A percentile compares a stretch with the other conserved stretches of the same genome.
Conservation (phyloP, 2,329 filamentous ascomycete genomes). For the Penicillium sp. region DNA sequence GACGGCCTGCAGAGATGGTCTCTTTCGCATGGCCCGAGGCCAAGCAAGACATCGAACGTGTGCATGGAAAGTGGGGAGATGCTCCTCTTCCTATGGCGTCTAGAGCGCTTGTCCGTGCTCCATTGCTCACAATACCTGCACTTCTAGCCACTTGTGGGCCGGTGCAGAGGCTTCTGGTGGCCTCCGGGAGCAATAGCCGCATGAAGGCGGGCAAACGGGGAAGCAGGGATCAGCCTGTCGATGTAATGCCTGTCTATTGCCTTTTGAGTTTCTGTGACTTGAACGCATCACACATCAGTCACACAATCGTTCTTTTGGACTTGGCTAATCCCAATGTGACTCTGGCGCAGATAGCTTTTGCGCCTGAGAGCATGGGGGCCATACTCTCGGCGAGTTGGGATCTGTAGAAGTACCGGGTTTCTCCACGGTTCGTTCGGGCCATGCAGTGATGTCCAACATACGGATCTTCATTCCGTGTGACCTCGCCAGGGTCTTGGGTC, state of each 20-base stretch:
- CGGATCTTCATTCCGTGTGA: constrained; percentile 25
- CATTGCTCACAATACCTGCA: constrained; percentile 9
- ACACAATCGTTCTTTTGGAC: constrained; percentile 16
- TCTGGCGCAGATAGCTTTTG: constrained; percentile 11
- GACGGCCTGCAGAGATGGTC: constrained; percentile 11
- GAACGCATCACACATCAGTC: constrained; percentile 11
- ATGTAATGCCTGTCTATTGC: neutral
- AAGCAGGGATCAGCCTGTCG: constrained; percentile 14
- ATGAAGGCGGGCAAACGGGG: constrained; percentile 13
- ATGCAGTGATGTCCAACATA: constrained; percentile 38
- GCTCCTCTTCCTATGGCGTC: constrained; percentile 26
- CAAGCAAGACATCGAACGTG: constrained; percentile 22
- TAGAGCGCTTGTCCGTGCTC: constrained; percentile 35
- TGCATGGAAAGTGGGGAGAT: constrained; percentile 18
- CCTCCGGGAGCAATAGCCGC: constrained; percentile 18
- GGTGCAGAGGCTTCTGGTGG: constrained; percentile 10
- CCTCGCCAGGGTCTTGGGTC: constrained; percentile 11
- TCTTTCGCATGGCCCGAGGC: constrained; percentile 8
- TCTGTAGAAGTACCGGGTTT: constrained; percentile 10
- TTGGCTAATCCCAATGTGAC: constrained; percentile 17
- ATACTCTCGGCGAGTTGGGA: constrained; percentile 12
- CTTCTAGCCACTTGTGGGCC: constrained; percentile 14
- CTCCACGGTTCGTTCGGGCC: constrained; percentile 22
- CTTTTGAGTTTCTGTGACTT: neutral
- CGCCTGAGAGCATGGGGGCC: constrained; percentile 11